Evolutionary conservation across 2,329 filamentous ascomycete genomes (phyloP), one percentile per base, ranked within the genome.

Genomic region (Triangularia setosa): DNA sequence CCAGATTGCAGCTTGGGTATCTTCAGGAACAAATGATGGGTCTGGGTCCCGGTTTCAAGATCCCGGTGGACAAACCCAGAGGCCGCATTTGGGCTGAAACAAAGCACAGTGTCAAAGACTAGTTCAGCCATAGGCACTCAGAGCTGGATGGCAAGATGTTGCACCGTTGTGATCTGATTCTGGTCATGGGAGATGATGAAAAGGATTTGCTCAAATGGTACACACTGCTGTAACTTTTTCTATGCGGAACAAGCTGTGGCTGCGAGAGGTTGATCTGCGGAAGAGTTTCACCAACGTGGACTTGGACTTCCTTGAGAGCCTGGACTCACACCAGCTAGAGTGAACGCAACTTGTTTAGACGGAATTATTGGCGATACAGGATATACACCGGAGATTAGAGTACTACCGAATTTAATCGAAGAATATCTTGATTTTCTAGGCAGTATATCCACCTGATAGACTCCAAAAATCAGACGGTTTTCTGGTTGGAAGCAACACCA

Each of bases 201-300:
- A 69, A 72, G n/a, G 79, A 82, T 28, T 67, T 79, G 65, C 70
- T 76, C 63, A 72, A 72, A 63, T 72, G 79, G 64, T 76, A 73
- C 3, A 73, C 3, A 18, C 30, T 33, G 78, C 75, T 0, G 77
- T 77, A 0, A 77, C 77, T 21, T 83, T 78, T 73, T 75, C 75
- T n/a, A 70, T 83, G 18, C 79, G 81, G 73, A 82, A 77, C 7
- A 75, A 76, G 68, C 80, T 81, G 14, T 83, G 80, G 80, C 73
- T 79, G 62, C 68, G 78, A 64, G 82, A 84, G 75, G 73, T 83
- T 48, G 81, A 84, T 72, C 75, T 82, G 54, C 82, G 79, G 80
- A 79, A 78, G 72, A 83, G 80, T 66, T 83, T 83, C 73, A 72
- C 83, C 6, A 79, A 81, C 70, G 79, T 84, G 0, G 78, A 79